These are phyloP conservation scores for Aotearoamyces nothofagi DNA, from an alignment of 2,329 filamentous ascomycete species.

Conservation along the genomic window DNA sequence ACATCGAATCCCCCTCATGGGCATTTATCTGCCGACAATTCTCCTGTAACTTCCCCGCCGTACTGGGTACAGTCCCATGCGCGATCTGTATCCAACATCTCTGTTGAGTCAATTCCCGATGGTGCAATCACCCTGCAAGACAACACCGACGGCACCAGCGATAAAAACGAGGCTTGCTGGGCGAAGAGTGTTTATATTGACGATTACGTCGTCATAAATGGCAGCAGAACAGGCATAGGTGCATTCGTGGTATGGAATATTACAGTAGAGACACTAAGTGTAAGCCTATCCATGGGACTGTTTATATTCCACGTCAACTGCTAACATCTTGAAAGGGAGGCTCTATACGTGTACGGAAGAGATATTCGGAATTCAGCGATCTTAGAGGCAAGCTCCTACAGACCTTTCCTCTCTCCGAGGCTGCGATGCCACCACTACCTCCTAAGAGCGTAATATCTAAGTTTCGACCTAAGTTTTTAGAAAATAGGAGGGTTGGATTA, in stretches of 20 bases:
- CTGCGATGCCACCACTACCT: constrained; percentile 77
- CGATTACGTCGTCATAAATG: constrained; percentile 36
- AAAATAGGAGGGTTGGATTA: constrained; percentile 66
- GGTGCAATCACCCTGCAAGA: constrained; percentile 47
- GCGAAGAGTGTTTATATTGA: constrained; percentile 45
- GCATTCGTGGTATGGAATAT: constrained; percentile 95
- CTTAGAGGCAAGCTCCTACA: constrained; percentile 57
- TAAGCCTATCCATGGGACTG: no score
- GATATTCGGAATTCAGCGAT: constrained; percentile 90
- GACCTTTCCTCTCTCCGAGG: constrained; percentile 73
- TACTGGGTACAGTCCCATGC: constrained; percentile 23
- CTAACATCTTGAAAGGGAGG: constrained; percentile 29
- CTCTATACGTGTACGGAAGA: constrained; percentile 46
- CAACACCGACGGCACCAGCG: constrained; percentile 33
- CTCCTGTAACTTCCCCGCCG: constrained; percentile 22
- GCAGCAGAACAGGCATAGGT: constrained; percentile 29
- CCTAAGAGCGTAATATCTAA: constrained; percentile 83
- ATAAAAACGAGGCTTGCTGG: constrained; percentile 44
- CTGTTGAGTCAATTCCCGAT: constrained; percentile 28
- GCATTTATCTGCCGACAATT: constrained; percentile 1
- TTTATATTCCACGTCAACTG: no score
- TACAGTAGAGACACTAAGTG: constrained; percentile 70
- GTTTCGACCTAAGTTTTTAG: constrained; percentile 74
- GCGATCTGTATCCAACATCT: constrained; percentile 25
- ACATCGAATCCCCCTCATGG: background rate